A percentile compares a stretch with the other conserved stretches of the same genome.
Evolutionary conservation across 1,284 basidiomycete genomes (phyloP).

Genomic region (Psilocybe mexicana): DNA sequence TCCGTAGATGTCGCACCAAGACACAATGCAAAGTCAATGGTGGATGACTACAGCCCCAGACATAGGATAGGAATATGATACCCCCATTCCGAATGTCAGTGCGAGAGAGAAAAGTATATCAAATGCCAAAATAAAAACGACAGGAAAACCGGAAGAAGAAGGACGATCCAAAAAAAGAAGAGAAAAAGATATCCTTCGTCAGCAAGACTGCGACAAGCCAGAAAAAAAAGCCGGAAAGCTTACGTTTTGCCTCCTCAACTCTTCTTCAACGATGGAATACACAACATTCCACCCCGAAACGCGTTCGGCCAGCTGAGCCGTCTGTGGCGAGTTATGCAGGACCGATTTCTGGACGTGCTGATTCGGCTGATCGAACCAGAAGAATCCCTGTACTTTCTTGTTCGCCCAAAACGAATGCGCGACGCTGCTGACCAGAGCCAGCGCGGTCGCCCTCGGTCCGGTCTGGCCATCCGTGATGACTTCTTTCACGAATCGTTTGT

Average conservation of each 20-base stretch:
- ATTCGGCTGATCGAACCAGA: constrained; percentile 74
- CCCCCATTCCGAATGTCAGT: neutral
- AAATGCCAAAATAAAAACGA: neutral
- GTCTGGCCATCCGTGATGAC: constrained; percentile 92
- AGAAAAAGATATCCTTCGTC: constrained; percentile 25
- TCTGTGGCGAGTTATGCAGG: constrained; percentile 76
- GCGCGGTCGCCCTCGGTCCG: constrained; percentile 87
- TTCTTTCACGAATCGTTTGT: constrained; percentile 92
- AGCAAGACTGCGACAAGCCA: constrained; percentile 1
- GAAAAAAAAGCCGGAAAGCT: constrained; percentile 37
- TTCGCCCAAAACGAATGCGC: constrained; percentile 80
- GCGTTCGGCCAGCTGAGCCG: constrained; percentile 84
- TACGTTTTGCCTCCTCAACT: constrained; percentile 94
- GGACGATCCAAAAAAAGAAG: constrained; percentile 21
- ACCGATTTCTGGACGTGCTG: constrained; percentile 58
- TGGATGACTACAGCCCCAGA: constrained; percentile 68
- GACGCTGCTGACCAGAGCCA: constrained; percentile 82
- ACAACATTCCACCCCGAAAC: constrained; percentile 94
- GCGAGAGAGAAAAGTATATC: neutral
- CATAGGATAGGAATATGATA: neutral
- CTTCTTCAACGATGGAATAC: constrained; percentile 87
- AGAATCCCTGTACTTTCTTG: constrained; percentile 67
- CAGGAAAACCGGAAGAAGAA: constrained; percentile 1
- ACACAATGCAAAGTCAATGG: constrained; percentile 96
- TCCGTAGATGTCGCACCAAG: constrained; percentile 87